Percentiles rank a stretch among this genome's conserved stretches.
Conservation (phyloP, 2,329 filamentous ascomycete species). For the Fusarium brevicatenulatum region DNA sequence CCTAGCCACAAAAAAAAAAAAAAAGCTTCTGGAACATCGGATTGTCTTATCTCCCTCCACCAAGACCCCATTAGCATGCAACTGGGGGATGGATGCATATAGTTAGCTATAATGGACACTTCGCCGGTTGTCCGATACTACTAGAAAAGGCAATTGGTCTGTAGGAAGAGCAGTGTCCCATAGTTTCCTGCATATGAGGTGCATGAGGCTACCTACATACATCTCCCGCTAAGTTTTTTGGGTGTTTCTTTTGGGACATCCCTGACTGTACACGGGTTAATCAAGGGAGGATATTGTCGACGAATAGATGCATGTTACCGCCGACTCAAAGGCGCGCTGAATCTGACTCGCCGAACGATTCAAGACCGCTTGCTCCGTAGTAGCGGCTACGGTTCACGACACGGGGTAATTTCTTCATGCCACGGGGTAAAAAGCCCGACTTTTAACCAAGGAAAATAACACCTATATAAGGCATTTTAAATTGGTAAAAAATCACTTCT, state of each 20-base stretch:
- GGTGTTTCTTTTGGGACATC: neutral
- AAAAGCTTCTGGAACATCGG: conserved; percentile 42
- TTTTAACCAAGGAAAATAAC: too few species aligned
- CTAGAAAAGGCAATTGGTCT: conserved; percentile 5
- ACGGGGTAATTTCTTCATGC: too few species aligned
- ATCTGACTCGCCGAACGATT: conserved; percentile 41
- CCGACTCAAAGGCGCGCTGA: conserved; percentile 42
- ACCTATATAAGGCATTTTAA: too few species aligned
- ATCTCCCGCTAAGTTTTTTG: neutral
- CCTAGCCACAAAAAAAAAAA: conserved; percentile 21
- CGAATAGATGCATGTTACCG: conserved; percentile 16
- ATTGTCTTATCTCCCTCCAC: conserved; percentile 39
- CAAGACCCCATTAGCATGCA: neutral
- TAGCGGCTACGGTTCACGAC: too few species aligned
- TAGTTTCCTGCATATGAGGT: conserved; percentile 39
- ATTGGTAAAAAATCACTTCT: too few species aligned
- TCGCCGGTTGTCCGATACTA: conserved; percentile 13
- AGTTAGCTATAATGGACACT: conserved; percentile 1
- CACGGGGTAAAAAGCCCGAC: too few species aligned
- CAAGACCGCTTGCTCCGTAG: conserved; percentile 16
- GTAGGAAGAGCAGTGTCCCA: conserved; percentile 9
- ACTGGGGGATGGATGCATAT: conserved; percentile 5
- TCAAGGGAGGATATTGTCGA: neutral
- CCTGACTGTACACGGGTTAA: neutral
- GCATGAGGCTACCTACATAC: conserved; percentile 10